Conservation (phyloP, 2,329 filamentous ascomycete genomes). For the Fusarium torreyae region DNA sequence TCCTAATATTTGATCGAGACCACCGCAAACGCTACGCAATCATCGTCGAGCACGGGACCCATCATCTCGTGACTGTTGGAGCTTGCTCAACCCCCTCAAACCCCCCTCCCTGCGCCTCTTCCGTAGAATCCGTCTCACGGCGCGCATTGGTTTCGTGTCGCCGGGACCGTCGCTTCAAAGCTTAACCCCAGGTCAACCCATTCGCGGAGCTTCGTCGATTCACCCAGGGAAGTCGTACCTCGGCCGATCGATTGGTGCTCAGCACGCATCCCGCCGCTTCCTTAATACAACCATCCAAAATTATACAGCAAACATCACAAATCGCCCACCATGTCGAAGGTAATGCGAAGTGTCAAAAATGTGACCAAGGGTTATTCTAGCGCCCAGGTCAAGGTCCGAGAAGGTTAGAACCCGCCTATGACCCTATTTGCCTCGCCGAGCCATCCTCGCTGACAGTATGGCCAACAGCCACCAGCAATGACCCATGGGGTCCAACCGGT, state of each 20-base stretch:
- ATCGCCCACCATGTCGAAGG: slow-evolving; percentile 84
- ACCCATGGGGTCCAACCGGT: slow-evolving; percentile 97
- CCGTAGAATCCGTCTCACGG: slow-evolving; percentile 33
- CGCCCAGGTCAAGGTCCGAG: slow-evolving; percentile 97
- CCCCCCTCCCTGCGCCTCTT: slow-evolving; percentile 36
- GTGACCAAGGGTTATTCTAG: slow-evolving; percentile 98
- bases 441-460: slow-evolving; percentile 38
- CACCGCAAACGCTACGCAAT: slow-evolving; percentile 31
- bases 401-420: slow-evolving; percentile 74
- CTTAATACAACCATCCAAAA: slow-evolving; percentile 17
- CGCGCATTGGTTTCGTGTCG: slow-evolving; percentile 38
- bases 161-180: slow-evolving; percentile 29
- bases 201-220: slow-evolving; percentile 23
- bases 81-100: slow-evolving; percentile 43
- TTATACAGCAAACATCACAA: slow-evolving; percentile 21
- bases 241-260: slow-evolving; percentile 43
- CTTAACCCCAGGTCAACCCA: slow-evolving; percentile 4
- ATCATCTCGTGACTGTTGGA: slow-evolving; percentile 43
- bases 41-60: slow-evolving; percentile 29
- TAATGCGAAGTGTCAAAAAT: slow-evolving; percentile 98
- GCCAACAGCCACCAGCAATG: slow-evolving; percentile 92
- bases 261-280: slow-evolving; percentile 34
- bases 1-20: slow-evolving; percentile 16
- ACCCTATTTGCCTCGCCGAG: background rate
- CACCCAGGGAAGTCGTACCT: slow-evolving; percentile 29